Evolutionary conservation across 192 early-diverging fungal genomes (phyloP).

Genomic region (Backusella tarrabulga): DNA sequence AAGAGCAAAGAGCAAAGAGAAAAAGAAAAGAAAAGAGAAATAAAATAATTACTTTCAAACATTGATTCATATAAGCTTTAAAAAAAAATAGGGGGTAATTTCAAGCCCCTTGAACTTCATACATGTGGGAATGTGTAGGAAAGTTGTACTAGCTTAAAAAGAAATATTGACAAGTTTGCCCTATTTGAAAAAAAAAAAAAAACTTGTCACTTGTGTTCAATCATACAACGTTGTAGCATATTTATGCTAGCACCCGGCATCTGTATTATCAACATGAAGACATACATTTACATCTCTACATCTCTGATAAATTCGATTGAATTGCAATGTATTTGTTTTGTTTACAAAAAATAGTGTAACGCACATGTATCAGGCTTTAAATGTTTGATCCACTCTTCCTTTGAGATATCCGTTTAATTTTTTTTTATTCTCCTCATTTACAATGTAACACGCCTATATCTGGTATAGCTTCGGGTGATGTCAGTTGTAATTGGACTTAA

Average conservation of each 20-base stretch:
- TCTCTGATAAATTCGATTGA: not conserved
- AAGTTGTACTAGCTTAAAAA: not conserved
- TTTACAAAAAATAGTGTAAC: constrained; percentile 4
- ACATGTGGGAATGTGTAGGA: not conserved
- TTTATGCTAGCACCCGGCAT: not conserved
- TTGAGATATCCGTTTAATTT: not conserved
- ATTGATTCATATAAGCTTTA: not conserved
- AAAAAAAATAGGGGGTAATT: not conserved
- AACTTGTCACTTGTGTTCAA: not conserved
- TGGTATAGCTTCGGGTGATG: constrained; percentile 1
- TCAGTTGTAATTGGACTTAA: not conserved
- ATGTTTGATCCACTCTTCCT: not conserved
- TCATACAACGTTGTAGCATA: not conserved
- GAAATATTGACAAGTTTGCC: not conserved
- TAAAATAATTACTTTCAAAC: not conserved
- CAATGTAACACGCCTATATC: not conserved
- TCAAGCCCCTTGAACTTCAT: not conserved
- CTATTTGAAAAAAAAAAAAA: not conserved
- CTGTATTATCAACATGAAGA: not conserved
- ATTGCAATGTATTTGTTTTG: not conserved
- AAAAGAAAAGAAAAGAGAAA: not conserved
- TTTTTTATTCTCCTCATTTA: not conserved
- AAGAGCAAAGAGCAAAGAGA: not conserved
- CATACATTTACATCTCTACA: not conserved
- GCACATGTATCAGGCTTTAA: not conserved